Conservation (phyloP, 495 filamentous ascomycete species). For the Lophium mytilinum region DNA sequence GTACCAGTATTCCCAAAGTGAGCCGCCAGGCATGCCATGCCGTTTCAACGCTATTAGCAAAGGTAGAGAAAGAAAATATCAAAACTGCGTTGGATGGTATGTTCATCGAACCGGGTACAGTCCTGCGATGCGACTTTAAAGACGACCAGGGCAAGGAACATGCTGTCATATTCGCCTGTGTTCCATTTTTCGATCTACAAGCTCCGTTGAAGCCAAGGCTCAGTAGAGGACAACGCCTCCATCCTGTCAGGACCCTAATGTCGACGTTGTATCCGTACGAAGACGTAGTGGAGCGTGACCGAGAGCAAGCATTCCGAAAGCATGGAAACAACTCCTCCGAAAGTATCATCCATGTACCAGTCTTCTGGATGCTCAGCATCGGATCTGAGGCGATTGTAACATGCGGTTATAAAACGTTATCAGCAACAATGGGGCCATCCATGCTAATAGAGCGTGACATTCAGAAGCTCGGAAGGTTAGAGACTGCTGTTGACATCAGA, state of each 20-base stretch:
- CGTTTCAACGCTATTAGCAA: constrained; percentile 6
- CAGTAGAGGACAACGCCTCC: neutral
- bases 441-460: constrained; percentile 12
- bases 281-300: constrained; percentile 10
- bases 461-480: neutral
- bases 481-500: constrained; percentile 1
- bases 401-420: constrained; percentile 7
- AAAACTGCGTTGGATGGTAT: constrained; percentile 10
- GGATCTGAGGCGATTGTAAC: constrained; percentile 10
- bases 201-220: neutral
- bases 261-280: constrained; percentile 21
- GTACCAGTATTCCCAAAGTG: constrained; percentile 3
- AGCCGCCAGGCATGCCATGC: neutral
- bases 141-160: constrained; percentile 1
- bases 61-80: constrained; percentile 14
- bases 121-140: neutral
- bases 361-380: constrained; percentile 17
- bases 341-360: constrained; percentile 14
- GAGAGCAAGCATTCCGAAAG: constrained; percentile 18
- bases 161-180: constrained; percentile 18
- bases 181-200: constrained; percentile 14
- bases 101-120: constrained; percentile 22
- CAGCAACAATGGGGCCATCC: constrained; percentile 12
- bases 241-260: constrained; percentile 15
- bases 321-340: neutral